Base-by-base conservation (phyloP, 495 filamentous ascomycete genomes). In the Neurospora sp. region DNA sequence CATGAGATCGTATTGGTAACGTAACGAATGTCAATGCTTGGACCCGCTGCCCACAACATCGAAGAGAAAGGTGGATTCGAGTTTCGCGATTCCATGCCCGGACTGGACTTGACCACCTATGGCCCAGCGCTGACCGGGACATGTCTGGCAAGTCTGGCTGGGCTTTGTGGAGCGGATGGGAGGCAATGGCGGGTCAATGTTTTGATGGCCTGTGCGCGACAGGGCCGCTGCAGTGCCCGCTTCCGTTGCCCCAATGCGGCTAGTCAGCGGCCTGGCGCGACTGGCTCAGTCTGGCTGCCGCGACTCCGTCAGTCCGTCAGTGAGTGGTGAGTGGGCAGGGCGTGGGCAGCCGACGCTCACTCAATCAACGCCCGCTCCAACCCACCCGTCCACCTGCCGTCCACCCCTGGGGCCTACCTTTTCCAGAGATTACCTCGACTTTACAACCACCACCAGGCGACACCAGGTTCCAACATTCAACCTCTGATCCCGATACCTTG, bases 201-300 rank as follows among this genome's bases (percentile, higher is more conserved):
- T 73, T 73, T 73, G 59, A 54, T 77, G 75, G 78, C 48, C 73
- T 76, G 78, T 79, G 78, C 78, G 69, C 27, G 31, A 69, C 38
- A 77, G 71, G 74, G 73, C 70, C 37, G 59, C n/a, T 41, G 35
- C 69, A 66, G 54, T 40, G 39, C 54, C 35, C 59, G 71, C 75
- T 73, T n/a, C n/a, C n/a, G n/a, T n/a, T 76, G 70, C 70, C 72
- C 70, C 66, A 71, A 73, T 48, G 46, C 76, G 77, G 78, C 72
- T 78, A 79, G 78, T 79, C 75, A 78, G 72, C 76, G 77, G 73
- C 69, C 72, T 77, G 78, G 78, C 78, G 78, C 78, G 78, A 77
- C 71, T 44, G 46, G 72, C 69, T 59, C 72, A 69, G 70, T 41
- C 41, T 39, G 38, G 70, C 39, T 71, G 37, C 70, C 54, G 54